Percentiles rank a stretch among this genome's conserved stretches.
These are phyloP conservation scores for Brassica hybrid DNA, from an alignment of 441 rosid genomes.

Conservation along the genomic window DNA sequence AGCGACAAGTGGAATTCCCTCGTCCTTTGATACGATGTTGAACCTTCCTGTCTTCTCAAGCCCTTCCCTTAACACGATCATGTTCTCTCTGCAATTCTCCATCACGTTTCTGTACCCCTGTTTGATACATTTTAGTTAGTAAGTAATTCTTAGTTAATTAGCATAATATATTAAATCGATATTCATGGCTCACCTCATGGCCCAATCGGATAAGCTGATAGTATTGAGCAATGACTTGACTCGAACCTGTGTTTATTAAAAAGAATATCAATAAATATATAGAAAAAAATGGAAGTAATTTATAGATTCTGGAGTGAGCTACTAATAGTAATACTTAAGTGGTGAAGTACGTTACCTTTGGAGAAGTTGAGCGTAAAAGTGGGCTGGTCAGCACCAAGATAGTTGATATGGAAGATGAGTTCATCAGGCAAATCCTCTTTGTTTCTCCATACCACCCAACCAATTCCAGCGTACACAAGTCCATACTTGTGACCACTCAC, in stretches of 20 bases:
- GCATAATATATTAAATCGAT: not conserved
- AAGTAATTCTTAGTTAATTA: not conserved
- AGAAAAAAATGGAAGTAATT: not conserved
- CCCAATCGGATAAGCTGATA: conserved; percentile 88
- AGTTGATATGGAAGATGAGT: conserved; percentile 90
- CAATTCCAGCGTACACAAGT: conserved; percentile 93
- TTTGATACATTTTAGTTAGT: not conserved
- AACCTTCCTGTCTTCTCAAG: conserved; percentile 66
- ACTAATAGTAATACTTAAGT: not conserved
- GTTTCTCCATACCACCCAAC: conserved; percentile 94
- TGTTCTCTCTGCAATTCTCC: too few relatives aligned
- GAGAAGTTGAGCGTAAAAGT: conserved; percentile 96
- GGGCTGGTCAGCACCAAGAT: conserved; percentile 92
- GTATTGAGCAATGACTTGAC: conserved; percentile 91
- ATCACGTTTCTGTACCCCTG: conserved; percentile 53
- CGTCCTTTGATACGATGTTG: conserved; percentile 78
- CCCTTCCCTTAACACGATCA: conserved; percentile 54
- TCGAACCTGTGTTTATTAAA: conserved; percentile 61
- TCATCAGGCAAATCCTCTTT: conserved; percentile 92
- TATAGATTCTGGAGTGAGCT: not conserved
- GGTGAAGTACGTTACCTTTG: conserved; percentile 50
- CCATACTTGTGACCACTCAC: conserved; percentile 41
- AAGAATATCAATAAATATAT: not conserved
- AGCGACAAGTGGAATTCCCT: conserved; percentile 90
- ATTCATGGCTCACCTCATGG: conserved; percentile 50